phyloP scores from a whole-genome alignment of 176 grass and related monocot genomes.

The Hordeum vulgare region DNA sequence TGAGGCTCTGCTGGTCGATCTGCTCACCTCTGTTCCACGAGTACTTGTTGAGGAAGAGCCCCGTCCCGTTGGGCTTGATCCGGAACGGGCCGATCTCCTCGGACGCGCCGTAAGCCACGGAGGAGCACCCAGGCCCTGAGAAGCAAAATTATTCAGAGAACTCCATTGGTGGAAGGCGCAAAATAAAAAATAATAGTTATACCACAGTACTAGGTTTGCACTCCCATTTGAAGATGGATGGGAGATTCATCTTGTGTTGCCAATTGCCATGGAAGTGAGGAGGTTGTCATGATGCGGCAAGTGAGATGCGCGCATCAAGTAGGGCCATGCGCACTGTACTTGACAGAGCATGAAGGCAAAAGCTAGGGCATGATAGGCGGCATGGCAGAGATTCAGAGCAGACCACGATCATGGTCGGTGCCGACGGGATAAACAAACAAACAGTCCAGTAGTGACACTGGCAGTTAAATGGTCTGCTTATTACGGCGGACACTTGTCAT shows the following conservation, averaged over 20 bases:
- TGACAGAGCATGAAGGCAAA: background rate
- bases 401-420: background rate
- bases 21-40: conserved; percentile 46
- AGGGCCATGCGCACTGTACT: background rate
- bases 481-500: too few relatives aligned
- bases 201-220: too few relatives aligned
- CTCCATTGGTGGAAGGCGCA: too few relatives aligned
- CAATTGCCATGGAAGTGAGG: background rate
- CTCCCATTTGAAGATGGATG: background rate
- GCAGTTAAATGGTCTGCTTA: background rate
- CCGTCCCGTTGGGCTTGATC: conserved; percentile 2
- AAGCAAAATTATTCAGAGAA: background rate
- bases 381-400: background rate
- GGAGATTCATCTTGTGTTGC: background rate
- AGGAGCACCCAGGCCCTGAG: conserved; percentile 93
- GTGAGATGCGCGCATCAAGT: background rate
- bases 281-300: background rate
- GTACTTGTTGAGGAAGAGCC: conserved; percentile 5
- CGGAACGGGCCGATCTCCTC: conserved; percentile 47
- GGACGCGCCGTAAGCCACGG: conserved; percentile 95
- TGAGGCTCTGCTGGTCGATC: too few relatives aligned
- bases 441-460: too few relatives aligned
- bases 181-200: too few relatives aligned
- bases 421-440: background rate
- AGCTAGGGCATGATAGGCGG: background rate